Evolutionary conservation across 768 basidiomycete genomes (phyloP).

Genomic region (Phanerochaete carnosa): DNA sequence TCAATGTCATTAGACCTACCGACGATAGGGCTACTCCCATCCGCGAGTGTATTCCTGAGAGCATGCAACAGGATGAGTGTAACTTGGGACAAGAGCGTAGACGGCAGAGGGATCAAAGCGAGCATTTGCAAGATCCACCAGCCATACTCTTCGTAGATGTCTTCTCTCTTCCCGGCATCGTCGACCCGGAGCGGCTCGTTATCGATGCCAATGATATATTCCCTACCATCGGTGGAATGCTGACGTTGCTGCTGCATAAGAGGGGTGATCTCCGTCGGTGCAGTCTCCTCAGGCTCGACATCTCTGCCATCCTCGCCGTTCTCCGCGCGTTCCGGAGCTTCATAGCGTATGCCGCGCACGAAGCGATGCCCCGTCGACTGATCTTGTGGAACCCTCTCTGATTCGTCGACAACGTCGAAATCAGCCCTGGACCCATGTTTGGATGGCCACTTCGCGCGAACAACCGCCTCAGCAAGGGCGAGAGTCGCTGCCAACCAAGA

Average conservation of each 20-base stretch:
- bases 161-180: slow-evolving; percentile 6
- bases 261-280: slow-evolving; percentile 56
- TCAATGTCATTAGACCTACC: slow-evolving; percentile 36
- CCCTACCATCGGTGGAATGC: slow-evolving; percentile 14
- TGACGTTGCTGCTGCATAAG: slow-evolving; percentile 38
- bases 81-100: slow-evolving; percentile 52
- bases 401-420: slow-evolving; percentile 13
- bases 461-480: slow-evolving; percentile 34
- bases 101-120: slow-evolving; percentile 49
- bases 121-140: slow-evolving; percentile 64
- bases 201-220: slow-evolving; percentile 16
- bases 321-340: slow-evolving; percentile 18
- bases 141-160: slow-evolving; percentile 26
- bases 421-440: slow-evolving; percentile 11
- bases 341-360: slow-evolving; percentile 22
- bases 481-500: slow-evolving; percentile 40
- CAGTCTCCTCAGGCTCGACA: slow-evolving; percentile 28
- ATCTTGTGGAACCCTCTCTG: slow-evolving; percentile 10
- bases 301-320: slow-evolving; percentile 8
- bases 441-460: slow-evolving; percentile 17
- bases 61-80: slow-evolving; percentile 43
- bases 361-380: slow-evolving; percentile 12
- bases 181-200: slow-evolving; percentile 9
- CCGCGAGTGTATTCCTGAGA: slow-evolving; percentile 55
- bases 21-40: slow-evolving; percentile 49